phyloP scores from a whole-genome alignment of 2,329 filamentous ascomycete genomes.

The Neoscytalidium dimidiatum region DNA sequence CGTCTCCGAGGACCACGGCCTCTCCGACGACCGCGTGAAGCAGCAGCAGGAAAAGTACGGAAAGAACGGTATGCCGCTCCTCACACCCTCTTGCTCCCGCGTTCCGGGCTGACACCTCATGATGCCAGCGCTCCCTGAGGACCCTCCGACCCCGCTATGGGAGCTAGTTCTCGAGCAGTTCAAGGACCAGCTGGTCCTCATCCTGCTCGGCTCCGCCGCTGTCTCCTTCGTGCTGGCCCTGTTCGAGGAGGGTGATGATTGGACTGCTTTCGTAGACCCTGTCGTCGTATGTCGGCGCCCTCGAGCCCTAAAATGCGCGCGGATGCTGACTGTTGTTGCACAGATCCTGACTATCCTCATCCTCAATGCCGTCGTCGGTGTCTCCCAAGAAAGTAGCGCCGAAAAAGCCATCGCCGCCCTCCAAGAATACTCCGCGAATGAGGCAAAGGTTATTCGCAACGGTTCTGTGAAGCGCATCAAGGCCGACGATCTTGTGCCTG shows the following conservation, averaged over 20 bases:
- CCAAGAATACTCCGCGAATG: slow-evolving; percentile 98
- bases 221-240: slow-evolving; percentile 92
- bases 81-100: slow-evolving; percentile 17
- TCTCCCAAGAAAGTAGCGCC: slow-evolving; percentile 97
- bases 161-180: slow-evolving; percentile 97
- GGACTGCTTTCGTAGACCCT: slow-evolving; percentile 97
- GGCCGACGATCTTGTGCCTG: slow-evolving; percentile 95
- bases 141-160: slow-evolving; percentile 94
- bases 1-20: slow-evolving; percentile 52
- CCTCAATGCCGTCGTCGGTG: slow-evolving; percentile 94
- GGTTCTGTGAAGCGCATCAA: slow-evolving; percentile 80
- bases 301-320: slow-evolving; percentile 21
- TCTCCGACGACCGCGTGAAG: slow-evolving; percentile 52
- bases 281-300: slow-evolving; percentile 71
- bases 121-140: slow-evolving; percentile 70
- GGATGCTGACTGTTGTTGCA: not conserved
- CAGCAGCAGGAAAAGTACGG: slow-evolving; percentile 52
- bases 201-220: slow-evolving; percentile 86
- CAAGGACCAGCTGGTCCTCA: slow-evolving; percentile 97
- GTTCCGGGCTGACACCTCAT: slow-evolving; percentile 18
- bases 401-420: slow-evolving; percentile 98
- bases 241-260: slow-evolving; percentile 89
- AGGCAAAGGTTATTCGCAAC: slow-evolving; percentile 89
- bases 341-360: slow-evolving; percentile 96
- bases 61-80: slow-evolving; percentile 50